Evolutionary conservation across 2,329 filamentous ascomycete species (phyloP).

Genomic region (Aspergillus sp.): DNA sequence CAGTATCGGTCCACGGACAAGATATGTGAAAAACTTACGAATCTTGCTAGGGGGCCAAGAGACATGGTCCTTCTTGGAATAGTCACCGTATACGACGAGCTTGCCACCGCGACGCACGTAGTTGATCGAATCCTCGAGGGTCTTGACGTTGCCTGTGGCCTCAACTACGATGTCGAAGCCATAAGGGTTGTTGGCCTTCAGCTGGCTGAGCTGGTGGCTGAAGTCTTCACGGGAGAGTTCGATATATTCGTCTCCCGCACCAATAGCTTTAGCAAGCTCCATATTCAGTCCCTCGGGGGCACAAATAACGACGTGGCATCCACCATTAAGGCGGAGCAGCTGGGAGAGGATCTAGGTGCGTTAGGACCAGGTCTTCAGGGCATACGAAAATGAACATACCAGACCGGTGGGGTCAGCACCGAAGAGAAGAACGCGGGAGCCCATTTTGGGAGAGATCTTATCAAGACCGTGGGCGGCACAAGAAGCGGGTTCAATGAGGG

Average conservation of each 20-base stretch:
- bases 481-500: constrained; percentile 68
- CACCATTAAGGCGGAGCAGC: constrained; percentile 64
- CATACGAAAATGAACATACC: constrained; percentile 43
- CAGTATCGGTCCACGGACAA: neutral
- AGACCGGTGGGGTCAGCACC: constrained; percentile 69
- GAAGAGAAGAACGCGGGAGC: constrained; percentile 67
- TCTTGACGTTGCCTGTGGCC: constrained; percentile 67
- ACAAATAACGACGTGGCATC: constrained; percentile 68
- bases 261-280: constrained; percentile 59
- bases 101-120: constrained; percentile 71
- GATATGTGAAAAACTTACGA: constrained; percentile 47
- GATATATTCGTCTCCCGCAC: constrained; percentile 50
- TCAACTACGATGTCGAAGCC: constrained; percentile 74
- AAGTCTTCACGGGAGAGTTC: constrained; percentile 52
- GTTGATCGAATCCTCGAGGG: constrained; percentile 69
- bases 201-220: constrained; percentile 59
- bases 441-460: constrained; percentile 65
- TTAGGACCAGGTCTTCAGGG: constrained; percentile 61
- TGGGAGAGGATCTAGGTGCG: constrained; percentile 54
- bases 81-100: constrained; percentile 71
- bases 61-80: constrained; percentile 62
- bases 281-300: constrained; percentile 69
- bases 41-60: constrained; percentile 72
- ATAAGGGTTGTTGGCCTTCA: constrained; percentile 66
- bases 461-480: constrained; percentile 71